A percentile compares a stretch with the other conserved stretches of the same genome.
phyloP scores from a whole-genome alignment of 1,284 basidiomycete genomes.

The Cutaneotrichosporon spelunceum region DNA sequence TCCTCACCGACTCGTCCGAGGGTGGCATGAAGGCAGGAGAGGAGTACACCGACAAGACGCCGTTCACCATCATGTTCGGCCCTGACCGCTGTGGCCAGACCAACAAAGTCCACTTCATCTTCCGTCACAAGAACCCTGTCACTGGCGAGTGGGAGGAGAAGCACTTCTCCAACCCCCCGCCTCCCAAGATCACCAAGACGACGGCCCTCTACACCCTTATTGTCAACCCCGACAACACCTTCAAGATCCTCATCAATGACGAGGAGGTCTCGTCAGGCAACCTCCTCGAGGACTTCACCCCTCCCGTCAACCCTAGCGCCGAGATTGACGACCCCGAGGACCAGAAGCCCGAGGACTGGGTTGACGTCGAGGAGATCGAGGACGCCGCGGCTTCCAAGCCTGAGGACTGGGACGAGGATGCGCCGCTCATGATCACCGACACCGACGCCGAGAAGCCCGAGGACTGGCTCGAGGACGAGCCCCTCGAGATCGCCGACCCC shows the following conservation, averaged over 20 bases:
- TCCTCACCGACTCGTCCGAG: slow-evolving; percentile 60
- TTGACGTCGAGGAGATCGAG: slow-evolving; percentile 78
- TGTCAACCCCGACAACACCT: slow-evolving; percentile 91
- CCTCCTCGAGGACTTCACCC: slow-evolving; percentile 90
- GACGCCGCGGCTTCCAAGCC: slow-evolving; percentile 88
- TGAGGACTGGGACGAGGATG: slow-evolving; percentile 93
- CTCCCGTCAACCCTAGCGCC: slow-evolving; percentile 86
- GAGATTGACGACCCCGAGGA: slow-evolving; percentile 92
- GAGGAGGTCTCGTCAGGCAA: slow-evolving; percentile 73
- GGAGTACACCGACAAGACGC: slow-evolving; percentile 95
- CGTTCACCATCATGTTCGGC: slow-evolving; percentile 96
- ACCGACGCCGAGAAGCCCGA: slow-evolving; percentile 84
- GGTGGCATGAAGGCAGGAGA: slow-evolving; percentile 82
- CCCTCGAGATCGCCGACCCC: slow-evolving; percentile 78
- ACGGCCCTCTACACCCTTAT: slow-evolving; percentile 91
- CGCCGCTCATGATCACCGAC: slow-evolving; percentile 84
- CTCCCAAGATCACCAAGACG: slow-evolving; percentile 79
- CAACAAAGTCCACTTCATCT: slow-evolving; percentile 85
- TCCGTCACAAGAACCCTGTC: slow-evolving; percentile 90
- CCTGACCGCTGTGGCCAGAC: slow-evolving; percentile 59
- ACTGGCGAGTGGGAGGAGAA: slow-evolving; percentile 95
- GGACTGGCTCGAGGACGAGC: slow-evolving; percentile 93
- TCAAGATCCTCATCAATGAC: slow-evolving; percentile 88
- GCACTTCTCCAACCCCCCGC: slow-evolving; percentile 78
- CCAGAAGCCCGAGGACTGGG: slow-evolving; percentile 88